These are phyloP conservation scores for Persicaria tinctoria DNA, from an alignment of 148 eudicot genomes.

Conservation along the genomic window DNA sequence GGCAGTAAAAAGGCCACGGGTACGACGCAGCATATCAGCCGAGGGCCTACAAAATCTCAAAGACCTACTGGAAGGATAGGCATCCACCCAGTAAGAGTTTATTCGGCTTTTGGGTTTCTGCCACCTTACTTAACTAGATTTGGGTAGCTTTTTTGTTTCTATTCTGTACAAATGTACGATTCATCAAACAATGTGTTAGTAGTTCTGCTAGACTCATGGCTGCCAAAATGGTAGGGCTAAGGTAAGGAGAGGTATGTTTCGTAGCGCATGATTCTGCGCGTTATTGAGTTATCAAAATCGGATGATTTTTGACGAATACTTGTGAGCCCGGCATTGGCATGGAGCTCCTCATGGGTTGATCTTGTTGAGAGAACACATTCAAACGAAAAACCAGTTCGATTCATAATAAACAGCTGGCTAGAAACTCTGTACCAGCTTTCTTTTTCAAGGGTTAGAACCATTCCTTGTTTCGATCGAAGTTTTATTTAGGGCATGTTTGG, in stretches of 20 bases:
- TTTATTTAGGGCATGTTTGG: too few species aligned
- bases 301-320: constrained; percentile 7
- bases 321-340: constrained; percentile 3
- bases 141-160: background rate
- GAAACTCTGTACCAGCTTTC: background rate
- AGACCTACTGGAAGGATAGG: constrained; percentile 42
- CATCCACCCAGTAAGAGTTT: background rate
- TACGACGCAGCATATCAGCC: constrained; percentile 71
- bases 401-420: constrained; percentile 4
- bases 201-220: constrained; percentile 12
- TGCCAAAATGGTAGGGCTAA: constrained; percentile 7
- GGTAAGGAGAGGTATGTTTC: background rate
- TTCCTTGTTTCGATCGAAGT: too few species aligned
- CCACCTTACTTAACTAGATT: background rate
- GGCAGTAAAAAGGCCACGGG: constrained; percentile 41
- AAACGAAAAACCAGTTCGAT: constrained; percentile 3
- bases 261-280: constrained; percentile 11
- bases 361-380: background rate
- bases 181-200: constrained; percentile 10
- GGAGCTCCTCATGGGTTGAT: background rate
- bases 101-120: background rate
- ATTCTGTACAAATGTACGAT: constrained; percentile 9
- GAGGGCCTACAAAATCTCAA: constrained; percentile 67
- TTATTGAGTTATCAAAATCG: background rate
- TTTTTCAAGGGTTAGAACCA: too few species aligned